A percentile compares a stretch with the other conserved stretches of the same genome.
phyloP scores from a whole-genome alignment of 805 yeast genomes.

The Allodekkera sacchari region DNA sequence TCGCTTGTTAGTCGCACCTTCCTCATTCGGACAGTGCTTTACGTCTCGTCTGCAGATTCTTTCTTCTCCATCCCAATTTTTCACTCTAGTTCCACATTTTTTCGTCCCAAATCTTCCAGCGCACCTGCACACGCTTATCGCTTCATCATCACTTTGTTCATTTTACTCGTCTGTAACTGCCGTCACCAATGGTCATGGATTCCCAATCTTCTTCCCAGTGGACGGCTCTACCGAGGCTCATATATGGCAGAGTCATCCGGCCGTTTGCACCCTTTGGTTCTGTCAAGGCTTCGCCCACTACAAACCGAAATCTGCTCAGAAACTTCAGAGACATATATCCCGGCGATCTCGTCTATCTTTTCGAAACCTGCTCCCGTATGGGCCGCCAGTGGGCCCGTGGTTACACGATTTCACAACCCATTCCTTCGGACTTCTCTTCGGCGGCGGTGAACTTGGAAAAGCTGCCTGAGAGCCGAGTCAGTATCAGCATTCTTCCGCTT shows the following conservation, averaged over 20 bases:
- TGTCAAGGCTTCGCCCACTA: conserved; percentile 6
- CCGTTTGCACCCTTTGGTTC: conserved; percentile 35
- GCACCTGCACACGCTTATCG: too few relatives aligned
- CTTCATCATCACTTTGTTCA: too few relatives aligned
- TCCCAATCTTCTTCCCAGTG: too few relatives aligned
- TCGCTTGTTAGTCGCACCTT: too few relatives aligned
- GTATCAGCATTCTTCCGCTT: conserved; percentile 55
- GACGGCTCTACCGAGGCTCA: conserved; percentile 39
- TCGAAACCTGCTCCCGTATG: conserved; percentile 44
- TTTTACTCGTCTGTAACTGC: too few relatives aligned
- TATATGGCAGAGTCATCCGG: conserved; percentile 34
- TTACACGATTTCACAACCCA: conserved; percentile 58
- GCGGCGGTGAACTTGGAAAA: conserved; percentile 54
- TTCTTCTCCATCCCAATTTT: too few relatives aligned
- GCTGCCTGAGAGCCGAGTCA: conserved; percentile 47
- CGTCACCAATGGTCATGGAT: too few relatives aligned
- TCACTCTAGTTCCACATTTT: too few relatives aligned
- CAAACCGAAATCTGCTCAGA: conserved; percentile 3
- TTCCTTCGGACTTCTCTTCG: conserved; percentile 59
- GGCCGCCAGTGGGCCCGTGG: conserved; percentile 71
- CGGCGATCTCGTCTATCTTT: conserved; percentile 72
- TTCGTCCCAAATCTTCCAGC: too few relatives aligned
- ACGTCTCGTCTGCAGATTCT: too few relatives aligned
- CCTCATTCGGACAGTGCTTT: too few relatives aligned
- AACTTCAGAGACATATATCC: conserved; percentile 45